Conservation (phyloP, 176 grass and related monocot genomes). For the Oryza meridionalis region DNA sequence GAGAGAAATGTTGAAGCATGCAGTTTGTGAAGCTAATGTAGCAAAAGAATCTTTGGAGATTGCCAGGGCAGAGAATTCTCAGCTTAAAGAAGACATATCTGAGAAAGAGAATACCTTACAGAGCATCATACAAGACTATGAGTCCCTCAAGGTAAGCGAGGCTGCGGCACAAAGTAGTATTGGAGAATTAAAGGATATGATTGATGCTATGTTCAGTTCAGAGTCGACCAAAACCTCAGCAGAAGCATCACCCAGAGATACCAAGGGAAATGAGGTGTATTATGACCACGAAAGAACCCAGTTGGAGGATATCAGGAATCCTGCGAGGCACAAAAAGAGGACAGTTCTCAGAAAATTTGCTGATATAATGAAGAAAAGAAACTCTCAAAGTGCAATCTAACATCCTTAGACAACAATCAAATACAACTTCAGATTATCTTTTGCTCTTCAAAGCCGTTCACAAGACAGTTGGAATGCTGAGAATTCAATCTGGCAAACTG, state of each 20-base stretch:
- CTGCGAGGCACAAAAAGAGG: slow-evolving; percentile 60
- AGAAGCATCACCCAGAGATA: slow-evolving; percentile 46
- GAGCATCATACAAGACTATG: slow-evolving; percentile 74
- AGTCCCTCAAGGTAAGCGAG: slow-evolving; percentile 85
- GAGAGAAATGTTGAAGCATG: slow-evolving; percentile 88
- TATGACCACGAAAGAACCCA: slow-evolving; percentile 41
- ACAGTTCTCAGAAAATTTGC: slow-evolving; percentile 63
- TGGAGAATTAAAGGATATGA: slow-evolving; percentile 70
- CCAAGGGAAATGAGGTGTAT: slow-evolving; percentile 48
- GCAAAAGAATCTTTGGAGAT: slow-evolving; percentile 76
- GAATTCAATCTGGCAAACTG: slow-evolving; percentile 3
- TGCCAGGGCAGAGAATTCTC: slow-evolving; percentile 69
- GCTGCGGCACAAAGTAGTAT: slow-evolving; percentile 69
- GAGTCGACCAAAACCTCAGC: slow-evolving; percentile 47
- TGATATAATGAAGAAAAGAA: slow-evolving; percentile 61
- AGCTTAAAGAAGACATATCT: slow-evolving; percentile 65
- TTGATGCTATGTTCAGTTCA: slow-evolving; percentile 65
- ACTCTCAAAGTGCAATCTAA: slow-evolving; percentile 40
- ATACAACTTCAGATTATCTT: slow-evolving; percentile 33
- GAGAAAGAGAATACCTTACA: slow-evolving; percentile 72
- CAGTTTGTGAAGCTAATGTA: slow-evolving; percentile 65
- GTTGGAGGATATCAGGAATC: slow-evolving; percentile 33
- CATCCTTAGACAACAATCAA: slow-evolving; percentile 23
- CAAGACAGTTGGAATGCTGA: slow-evolving; percentile 15
- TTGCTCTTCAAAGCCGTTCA: slow-evolving; percentile 24